Conservation (phyloP, 495 filamentous ascomycete genomes). For the Aspergillus avenaceus region DNA sequence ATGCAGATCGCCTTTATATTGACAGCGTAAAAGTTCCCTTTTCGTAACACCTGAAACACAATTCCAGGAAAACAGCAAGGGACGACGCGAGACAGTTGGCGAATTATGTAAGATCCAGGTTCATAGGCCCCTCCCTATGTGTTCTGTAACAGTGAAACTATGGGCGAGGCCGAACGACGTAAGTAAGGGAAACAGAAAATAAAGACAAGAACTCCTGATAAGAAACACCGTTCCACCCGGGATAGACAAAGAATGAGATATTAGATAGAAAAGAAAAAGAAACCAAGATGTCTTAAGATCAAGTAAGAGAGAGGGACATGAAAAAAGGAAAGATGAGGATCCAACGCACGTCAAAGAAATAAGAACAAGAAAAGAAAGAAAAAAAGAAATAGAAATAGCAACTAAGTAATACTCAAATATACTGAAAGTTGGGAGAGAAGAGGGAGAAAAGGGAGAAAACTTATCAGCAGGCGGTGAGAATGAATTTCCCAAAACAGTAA, state of each 20-base stretch:
- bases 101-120: background rate
- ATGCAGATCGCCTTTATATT: slow-evolving; percentile 4
- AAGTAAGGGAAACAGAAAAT: slow-evolving; percentile 6
- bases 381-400: slow-evolving; percentile 1
- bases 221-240: slow-evolving; percentile 7
- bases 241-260: slow-evolving; percentile 11
- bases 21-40: background rate
- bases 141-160: slow-evolving; percentile 3
- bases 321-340: slow-evolving; percentile 1
- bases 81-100: background rate
- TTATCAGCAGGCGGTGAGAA: slow-evolving; percentile 8
- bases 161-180: background rate
- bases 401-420: background rate
- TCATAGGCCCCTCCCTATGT: background rate
- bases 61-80: slow-evolving; percentile 6
- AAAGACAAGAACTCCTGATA: slow-evolving; percentile 8
- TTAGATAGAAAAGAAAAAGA: too few relatives aligned
- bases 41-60: background rate
- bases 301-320: slow-evolving; percentile 9
- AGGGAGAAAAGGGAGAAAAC: slow-evolving; percentile 24
- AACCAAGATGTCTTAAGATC: slow-evolving; percentile 3
- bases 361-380: background rate
- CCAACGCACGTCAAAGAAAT: background rate
- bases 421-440: slow-evolving; percentile 22
- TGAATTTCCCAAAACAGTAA: too few relatives aligned